Conservation (phyloP, 192 early-diverging fungal genomes). For the Gamsiella multidivaricata region DNA sequence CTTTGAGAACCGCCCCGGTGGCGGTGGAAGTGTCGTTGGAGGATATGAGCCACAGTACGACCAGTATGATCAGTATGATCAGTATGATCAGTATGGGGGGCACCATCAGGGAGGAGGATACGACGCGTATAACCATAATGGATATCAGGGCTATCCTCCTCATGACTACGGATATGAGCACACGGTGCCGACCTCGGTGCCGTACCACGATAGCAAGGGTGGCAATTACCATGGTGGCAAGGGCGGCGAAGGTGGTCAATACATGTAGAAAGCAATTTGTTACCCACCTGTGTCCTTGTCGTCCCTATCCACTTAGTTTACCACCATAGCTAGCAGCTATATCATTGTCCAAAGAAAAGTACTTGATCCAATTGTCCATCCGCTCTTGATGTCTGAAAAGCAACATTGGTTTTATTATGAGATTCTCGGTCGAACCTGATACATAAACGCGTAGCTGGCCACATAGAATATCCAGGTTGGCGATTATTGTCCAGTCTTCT, state of each 20-base stretch:
- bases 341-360: no score
- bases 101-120: conserved; percentile 22
- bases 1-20: conserved; percentile 40
- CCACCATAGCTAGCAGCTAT: neutral
- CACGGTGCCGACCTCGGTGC: conserved; percentile 20
- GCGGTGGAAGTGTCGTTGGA: conserved; percentile 31
- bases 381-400: neutral
- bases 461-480: neutral
- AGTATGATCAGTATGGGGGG: neutral
- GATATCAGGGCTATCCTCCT: conserved; percentile 12
- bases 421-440: no score
- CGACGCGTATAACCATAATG: conserved; percentile 8
- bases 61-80: conserved; percentile 20
- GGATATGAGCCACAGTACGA: conserved; percentile 40
- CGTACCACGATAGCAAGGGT: conserved; percentile 19
- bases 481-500: neutral
- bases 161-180: conserved; percentile 48
- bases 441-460: neutral
- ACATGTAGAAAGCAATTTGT: conserved; percentile 12
- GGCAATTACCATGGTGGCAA: conserved; percentile 19
- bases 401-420: no score
- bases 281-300: neutral
- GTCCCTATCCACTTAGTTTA: neutral
- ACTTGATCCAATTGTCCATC: no score
- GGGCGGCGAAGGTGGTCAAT: conserved; percentile 15